A percentile compares a stretch with the other conserved stretches of the same genome.
phyloP scores from a whole-genome alignment of 164 flowering plant species.

The Stephania japonica region DNA sequence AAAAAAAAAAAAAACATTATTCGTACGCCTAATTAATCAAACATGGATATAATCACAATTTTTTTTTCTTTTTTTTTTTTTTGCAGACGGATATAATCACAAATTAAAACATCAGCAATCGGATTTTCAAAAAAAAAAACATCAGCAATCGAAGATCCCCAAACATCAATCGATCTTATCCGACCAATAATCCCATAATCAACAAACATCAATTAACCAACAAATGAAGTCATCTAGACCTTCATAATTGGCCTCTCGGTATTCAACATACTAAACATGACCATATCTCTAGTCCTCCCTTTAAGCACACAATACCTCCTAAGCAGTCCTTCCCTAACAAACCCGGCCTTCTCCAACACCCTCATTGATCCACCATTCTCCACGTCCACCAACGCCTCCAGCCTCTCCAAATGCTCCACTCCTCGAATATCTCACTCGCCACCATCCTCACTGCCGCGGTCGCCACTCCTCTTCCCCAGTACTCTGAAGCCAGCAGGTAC shows the following conservation, averaged over 20 bases:
- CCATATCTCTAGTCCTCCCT: slow-evolving; percentile 45
- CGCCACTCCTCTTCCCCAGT: slow-evolving; percentile 70
- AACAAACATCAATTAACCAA: neutral
- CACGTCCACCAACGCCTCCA: slow-evolving; percentile 62
- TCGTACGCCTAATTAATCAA: no score
- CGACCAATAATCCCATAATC: neutral
- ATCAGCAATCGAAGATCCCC: no score
- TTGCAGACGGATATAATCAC: no score
- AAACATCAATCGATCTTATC: no score
- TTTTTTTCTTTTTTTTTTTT: no score
- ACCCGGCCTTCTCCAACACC: slow-evolving; percentile 67
- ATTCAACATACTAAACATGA: slow-evolving; percentile 45
- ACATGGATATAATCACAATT: no score
- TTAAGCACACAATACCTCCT: slow-evolving; percentile 32
- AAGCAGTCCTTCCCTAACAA: slow-evolving; percentile 30
- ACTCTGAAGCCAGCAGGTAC: no score
- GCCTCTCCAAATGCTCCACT: slow-evolving; percentile 56
- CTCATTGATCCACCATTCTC: slow-evolving; percentile 53
- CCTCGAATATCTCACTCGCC: slow-evolving; percentile 33
- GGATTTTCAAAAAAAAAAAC: no score
- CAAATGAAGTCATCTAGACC: no score
- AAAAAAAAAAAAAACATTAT: no score
- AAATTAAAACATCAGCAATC: no score
- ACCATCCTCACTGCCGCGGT: slow-evolving; percentile 61
- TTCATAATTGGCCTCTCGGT: slow-evolving; percentile 22